phyloP scores from a whole-genome alignment of 179 eudicot species.

The Actinidia chinensis region DNA sequence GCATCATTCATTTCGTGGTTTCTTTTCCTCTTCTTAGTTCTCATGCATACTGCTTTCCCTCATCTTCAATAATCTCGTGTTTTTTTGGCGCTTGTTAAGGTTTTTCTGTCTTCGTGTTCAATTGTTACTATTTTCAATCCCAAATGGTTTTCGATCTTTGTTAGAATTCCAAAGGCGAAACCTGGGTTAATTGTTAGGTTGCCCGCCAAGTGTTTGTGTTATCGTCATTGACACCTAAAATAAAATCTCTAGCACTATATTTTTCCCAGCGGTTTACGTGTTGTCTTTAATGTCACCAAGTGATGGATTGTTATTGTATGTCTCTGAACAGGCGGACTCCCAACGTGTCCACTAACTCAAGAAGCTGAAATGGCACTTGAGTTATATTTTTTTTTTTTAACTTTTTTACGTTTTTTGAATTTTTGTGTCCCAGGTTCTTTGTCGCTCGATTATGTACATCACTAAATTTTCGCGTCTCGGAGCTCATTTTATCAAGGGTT shows the following conservation, averaged over 20 bases:
- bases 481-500: slow-evolving; percentile 15
- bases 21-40: not conserved
- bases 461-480: slow-evolving; percentile 19
- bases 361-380: not conserved
- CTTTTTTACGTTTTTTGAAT: not conserved
- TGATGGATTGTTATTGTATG: not conserved
- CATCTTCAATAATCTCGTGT: not conserved
- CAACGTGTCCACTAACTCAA: not conserved
- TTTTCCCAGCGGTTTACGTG: not conserved
- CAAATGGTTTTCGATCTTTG: slow-evolving; percentile 3
- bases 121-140: not conserved
- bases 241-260: not conserved
- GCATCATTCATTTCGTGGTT: not conserved
- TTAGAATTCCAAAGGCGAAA: not conserved
- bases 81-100: not conserved
- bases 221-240: not conserved
- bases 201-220: slow-evolving; percentile 9
- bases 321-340: not conserved
- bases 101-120: not conserved
- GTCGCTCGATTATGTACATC: slow-evolving; percentile 13
- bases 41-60: no score
- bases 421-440: slow-evolving; percentile 12
- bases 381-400: not conserved
- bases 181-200: not conserved
- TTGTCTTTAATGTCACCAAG: not conserved